These are phyloP conservation scores for Botrytis galanthina DNA, from an alignment of 2,329 filamentous ascomycete genomes.

Conservation along the genomic window DNA sequence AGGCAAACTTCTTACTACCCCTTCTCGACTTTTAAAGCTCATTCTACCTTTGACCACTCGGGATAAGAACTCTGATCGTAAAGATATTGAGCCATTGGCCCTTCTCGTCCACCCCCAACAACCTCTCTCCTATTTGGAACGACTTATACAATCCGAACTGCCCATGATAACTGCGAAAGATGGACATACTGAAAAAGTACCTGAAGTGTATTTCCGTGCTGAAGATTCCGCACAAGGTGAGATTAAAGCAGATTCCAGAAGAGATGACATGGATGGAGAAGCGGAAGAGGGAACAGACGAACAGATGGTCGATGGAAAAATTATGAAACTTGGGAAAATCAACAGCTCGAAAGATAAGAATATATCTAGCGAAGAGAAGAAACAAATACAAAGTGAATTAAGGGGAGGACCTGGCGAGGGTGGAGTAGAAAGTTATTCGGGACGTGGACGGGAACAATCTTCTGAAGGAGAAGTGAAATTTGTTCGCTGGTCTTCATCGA, in stretches of 20 bases:
- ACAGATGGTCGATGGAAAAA: conserved; percentile 48
- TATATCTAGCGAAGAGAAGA: conserved; percentile 34
- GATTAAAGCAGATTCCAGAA: conserved; percentile 40
- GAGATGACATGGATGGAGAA: conserved; percentile 37
- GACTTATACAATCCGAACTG: conserved; percentile 83
- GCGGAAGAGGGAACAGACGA: conserved; percentile 46
- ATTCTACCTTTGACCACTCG: conserved; percentile 46
- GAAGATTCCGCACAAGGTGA: conserved; percentile 68
- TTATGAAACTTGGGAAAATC: conserved; percentile 41
- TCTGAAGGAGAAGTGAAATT: conserved; percentile 50
- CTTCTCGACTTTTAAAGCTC: conserved; percentile 38
- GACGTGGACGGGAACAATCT: conserved; percentile 54
- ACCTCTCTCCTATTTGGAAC: conserved; percentile 84
- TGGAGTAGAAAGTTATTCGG: conserved; percentile 68
- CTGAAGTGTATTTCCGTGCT: conserved; percentile 75
- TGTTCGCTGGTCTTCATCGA: conserved; percentile 84
- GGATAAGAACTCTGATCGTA: conserved; percentile 58
- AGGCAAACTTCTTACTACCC: conserved; percentile 79
- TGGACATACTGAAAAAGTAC: conserved; percentile 63
- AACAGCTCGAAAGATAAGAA: conserved; percentile 27
- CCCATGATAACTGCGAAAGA: conserved; percentile 59
- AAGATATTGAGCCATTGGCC: conserved; percentile 78
- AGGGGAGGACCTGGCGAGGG: conserved; percentile 52
- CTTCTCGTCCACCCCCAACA: conserved; percentile 87
- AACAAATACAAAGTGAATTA: conserved; percentile 44